phyloP scores from a whole-genome alignment of 2,329 filamentous ascomycete species.

The Trichoderma sp. region DNA sequence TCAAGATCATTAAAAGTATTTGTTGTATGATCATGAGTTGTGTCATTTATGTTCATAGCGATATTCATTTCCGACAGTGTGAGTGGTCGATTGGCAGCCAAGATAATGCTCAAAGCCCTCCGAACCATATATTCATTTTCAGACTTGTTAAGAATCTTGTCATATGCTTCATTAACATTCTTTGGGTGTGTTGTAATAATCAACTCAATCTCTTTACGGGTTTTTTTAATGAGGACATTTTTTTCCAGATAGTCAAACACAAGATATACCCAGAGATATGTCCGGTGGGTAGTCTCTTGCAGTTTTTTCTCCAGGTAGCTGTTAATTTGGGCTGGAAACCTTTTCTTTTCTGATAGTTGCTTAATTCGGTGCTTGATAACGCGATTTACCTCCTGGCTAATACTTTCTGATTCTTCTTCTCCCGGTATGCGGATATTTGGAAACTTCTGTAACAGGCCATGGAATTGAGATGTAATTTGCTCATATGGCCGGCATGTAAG shows the following conservation, averaged over 20 bases:
- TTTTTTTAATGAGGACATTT: neutral
- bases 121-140: neutral
- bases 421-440: neutral
- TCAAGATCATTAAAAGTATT: neutral
- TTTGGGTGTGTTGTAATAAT: neutral
- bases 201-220: rapidly evolving
- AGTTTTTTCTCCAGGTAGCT: neutral
- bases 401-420: neutral
- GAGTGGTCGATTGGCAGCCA: neutral
- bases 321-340: rapidly evolving
- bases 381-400: neutral
- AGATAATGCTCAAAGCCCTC: neutral
- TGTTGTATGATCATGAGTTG: neutral
- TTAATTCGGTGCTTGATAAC: neutral
- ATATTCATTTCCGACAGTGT: neutral
- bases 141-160: neutral
- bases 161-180: neutral
- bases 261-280: neutral
- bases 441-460: rapidly evolving
- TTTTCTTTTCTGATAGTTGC: neutral
- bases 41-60: neutral
- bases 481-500: neutral
- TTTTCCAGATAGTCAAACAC: neutral
- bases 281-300: neutral
- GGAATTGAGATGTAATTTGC: neutral